These are phyloP conservation scores for Dothistroma pini DNA, from an alignment of 2,329 filamentous ascomycete genomes.

Conservation along the genomic window DNA sequence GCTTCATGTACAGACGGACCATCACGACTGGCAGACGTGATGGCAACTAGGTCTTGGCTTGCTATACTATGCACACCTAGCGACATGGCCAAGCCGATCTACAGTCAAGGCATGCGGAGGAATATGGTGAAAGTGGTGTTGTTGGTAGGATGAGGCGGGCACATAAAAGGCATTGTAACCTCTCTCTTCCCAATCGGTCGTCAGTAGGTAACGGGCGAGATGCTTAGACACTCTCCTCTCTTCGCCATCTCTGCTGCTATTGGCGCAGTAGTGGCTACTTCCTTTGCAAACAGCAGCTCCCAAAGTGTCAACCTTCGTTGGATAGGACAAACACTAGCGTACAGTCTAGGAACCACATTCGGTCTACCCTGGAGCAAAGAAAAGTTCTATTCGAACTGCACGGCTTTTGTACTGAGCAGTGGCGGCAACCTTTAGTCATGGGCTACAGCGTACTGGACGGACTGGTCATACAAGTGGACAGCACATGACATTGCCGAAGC, in stretches of 20 bases:
- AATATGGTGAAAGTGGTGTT: background rate
- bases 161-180: background rate
- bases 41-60: background rate
- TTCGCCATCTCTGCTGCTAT: background rate
- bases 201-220: background rate
- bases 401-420: constrained; percentile 30
- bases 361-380: constrained; percentile 41
- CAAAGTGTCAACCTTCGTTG: constrained; percentile 9
- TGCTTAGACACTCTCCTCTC: background rate
- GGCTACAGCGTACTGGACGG: constrained; percentile 58
- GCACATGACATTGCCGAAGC: constrained; percentile 53
- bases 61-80: background rate
- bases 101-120: background rate
- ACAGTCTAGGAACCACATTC: constrained; percentile 36
- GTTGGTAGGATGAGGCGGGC: background rate
- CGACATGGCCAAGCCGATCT: background rate
- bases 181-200: background rate
- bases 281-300: constrained; percentile 1
- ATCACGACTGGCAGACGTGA: background rate
- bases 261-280: background rate
- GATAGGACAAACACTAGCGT: constrained; percentile 14
- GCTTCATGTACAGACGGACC: background rate
- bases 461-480: constrained; percentile 61
- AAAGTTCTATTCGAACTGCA: constrained; percentile 37
- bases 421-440: constrained; percentile 48